Conservation (phyloP, 2,329 filamentous ascomycete species). For the Penicillium sclerotiorum region DNA sequence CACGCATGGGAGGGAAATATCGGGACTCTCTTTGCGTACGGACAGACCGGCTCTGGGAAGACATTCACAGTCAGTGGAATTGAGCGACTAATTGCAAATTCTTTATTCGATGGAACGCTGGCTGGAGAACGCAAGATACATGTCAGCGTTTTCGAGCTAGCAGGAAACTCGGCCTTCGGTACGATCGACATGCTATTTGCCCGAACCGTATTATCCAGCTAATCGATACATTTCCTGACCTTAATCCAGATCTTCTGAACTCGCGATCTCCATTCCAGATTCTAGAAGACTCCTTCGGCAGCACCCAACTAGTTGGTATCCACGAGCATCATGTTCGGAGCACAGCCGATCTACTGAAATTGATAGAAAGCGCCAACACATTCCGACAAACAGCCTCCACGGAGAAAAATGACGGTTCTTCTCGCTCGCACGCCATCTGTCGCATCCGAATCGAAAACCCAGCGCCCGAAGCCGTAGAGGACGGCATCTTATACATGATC, state of each 20-base stretch:
- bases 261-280: conserved; percentile 36
- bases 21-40: conserved; percentile 90
- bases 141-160: conserved; percentile 91
- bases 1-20: conserved; percentile 53
- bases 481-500: conserved; percentile 87
- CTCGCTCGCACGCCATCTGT: conserved; percentile 83
- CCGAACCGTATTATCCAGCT: neutral
- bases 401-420: conserved; percentile 95
- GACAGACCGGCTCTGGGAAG: conserved; percentile 94
- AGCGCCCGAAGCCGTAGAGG: conserved; percentile 28
- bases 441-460: conserved; percentile 32
- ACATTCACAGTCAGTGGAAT: conserved; percentile 95
- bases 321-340: conserved; percentile 82
- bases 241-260: conserved; percentile 63
- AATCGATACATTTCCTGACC: too few relatives aligned
- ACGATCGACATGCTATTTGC: neutral
- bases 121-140: conserved; percentile 63
- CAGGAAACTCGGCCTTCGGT: conserved; percentile 85
- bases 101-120: conserved; percentile 33
- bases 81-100: conserved; percentile 67
- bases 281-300: conserved; percentile 69
- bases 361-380: conserved; percentile 79
- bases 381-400: conserved; percentile 90
- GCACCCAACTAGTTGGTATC: conserved; percentile 86
- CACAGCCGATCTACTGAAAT: conserved; percentile 76